These are phyloP conservation scores for Martensiomyces pterosporus DNA, from an alignment of 192 early-diverging fungal genomes.

Conservation along the genomic window DNA sequence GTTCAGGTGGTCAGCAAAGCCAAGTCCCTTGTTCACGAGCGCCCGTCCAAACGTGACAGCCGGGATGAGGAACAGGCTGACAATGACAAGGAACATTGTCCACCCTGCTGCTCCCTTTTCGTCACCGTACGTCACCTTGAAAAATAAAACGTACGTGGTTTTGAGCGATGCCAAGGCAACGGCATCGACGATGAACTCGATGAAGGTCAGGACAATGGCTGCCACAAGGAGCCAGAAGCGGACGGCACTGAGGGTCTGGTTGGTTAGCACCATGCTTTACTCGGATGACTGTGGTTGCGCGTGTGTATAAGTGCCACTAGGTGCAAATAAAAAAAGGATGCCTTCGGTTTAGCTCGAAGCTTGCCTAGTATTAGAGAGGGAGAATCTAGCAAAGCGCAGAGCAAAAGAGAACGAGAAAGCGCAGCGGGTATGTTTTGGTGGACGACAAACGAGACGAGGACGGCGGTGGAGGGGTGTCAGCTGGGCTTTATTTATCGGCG, in stretches of 20 bases:
- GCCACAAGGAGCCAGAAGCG: slow-evolving; percentile 34
- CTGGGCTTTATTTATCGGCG: no score
- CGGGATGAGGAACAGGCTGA: slow-evolving; percentile 26
- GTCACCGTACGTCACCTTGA: not conserved
- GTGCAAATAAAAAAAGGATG: slow-evolving; percentile 1
- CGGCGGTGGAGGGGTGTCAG: no score
- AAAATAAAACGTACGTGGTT: not conserved
- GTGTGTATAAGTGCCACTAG: no score
- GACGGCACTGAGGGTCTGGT: slow-evolving; percentile 12
- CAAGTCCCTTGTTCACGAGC: slow-evolving; percentile 12
- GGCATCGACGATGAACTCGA: slow-evolving; percentile 42
- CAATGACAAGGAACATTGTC: slow-evolving; percentile 44
- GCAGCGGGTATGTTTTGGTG: no score
- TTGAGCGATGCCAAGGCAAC: slow-evolving; percentile 28
- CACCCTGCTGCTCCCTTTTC: slow-evolving; percentile 31
- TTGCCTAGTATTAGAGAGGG: no score
- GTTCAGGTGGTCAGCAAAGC: slow-evolving; percentile 14
- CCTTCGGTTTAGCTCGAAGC: slow-evolving; percentile 1
- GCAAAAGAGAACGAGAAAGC: no score
- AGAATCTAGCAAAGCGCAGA: no score
- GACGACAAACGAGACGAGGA: no score
- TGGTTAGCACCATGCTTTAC: slow-evolving; percentile 6
- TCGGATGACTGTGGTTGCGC: no score
- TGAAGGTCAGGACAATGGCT: slow-evolving; percentile 19
- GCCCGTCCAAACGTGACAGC: slow-evolving; percentile 19